These are phyloP conservation scores for Candida argentea DNA, from an alignment of 805 yeast species.

Conservation along the genomic window DNA sequence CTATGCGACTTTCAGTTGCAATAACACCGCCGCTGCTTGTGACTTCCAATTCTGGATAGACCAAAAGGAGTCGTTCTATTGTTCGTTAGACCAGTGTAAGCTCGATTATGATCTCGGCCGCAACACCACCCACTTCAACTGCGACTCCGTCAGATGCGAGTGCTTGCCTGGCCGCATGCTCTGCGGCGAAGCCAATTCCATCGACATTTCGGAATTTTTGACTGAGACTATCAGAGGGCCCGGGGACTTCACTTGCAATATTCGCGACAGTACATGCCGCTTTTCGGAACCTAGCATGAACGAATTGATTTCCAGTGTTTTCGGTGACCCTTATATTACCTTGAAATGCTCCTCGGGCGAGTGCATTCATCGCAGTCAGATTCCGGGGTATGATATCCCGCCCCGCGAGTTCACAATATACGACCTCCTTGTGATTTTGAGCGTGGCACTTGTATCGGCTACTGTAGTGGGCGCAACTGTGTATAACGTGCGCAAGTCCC, in stretches of 20 bases:
- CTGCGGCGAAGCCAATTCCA: constrained; percentile 90
- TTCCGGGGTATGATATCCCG: constrained; percentile 83
- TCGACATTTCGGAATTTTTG: constrained; percentile 87
- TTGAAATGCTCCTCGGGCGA: constrained; percentile 79
- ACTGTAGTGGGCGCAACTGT: constrained; percentile 33
- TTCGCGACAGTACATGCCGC: constrained; percentile 48
- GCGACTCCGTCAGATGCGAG: constrained; percentile 71
- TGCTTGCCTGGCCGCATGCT: constrained; percentile 89
- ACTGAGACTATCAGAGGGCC: constrained; percentile 89
- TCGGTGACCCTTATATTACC: constrained; percentile 90
- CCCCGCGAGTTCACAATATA: constrained; percentile 33
- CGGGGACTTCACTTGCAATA: constrained; percentile 80
- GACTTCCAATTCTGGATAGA: constrained; percentile 96
- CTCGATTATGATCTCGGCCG: constrained; percentile 51
- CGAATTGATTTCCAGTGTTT: constrained; percentile 77
- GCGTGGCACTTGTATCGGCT: constrained; percentile 33
- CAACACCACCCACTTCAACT: constrained; percentile 67
- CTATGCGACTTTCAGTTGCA: constrained; percentile 87
- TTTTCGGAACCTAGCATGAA: constrained; percentile 96
- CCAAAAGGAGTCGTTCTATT: constrained; percentile 79
- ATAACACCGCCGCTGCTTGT: constrained; percentile 53
- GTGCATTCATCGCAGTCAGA: constrained; percentile 83
- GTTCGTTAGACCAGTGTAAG: constrained; percentile 69
- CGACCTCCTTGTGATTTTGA: constrained; percentile 37
- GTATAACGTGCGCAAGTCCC: constrained; percentile 47